phyloP scores from a whole-genome alignment of 495 filamentous ascomycete species.

The Aspergillus saccharolyticus region DNA sequence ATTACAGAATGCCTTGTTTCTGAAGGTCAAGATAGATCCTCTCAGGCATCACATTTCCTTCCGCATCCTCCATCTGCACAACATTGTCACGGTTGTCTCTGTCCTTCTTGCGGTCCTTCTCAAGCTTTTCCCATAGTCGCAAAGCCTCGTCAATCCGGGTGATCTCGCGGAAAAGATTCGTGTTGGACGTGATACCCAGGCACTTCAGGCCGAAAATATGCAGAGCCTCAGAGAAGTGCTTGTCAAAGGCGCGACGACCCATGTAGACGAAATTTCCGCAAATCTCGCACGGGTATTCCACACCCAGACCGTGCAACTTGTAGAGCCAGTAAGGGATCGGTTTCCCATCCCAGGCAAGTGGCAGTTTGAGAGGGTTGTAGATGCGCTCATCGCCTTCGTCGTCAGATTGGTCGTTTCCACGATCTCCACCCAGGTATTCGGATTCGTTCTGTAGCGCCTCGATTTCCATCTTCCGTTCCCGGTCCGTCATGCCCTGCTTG shows the following conservation, averaged over 20 bases:
- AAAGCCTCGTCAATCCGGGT: slow-evolving; percentile 84
- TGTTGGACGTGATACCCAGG: slow-evolving; percentile 81
- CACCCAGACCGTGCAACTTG: slow-evolving; percentile 90
- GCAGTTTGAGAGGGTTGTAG: slow-evolving; percentile 94
- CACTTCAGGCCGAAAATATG: slow-evolving; percentile 93
- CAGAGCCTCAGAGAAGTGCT: slow-evolving; percentile 91
- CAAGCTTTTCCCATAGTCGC: slow-evolving; percentile 88
- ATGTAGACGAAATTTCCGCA: slow-evolving; percentile 98
- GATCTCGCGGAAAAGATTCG: slow-evolving; percentile 88
- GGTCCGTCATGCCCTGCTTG: slow-evolving; percentile 91
- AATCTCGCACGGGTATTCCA: slow-evolving; percentile 92
- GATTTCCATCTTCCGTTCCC: slow-evolving; percentile 85
- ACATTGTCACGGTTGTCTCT: slow-evolving; percentile 71
- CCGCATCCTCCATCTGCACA: slow-evolving; percentile 96
- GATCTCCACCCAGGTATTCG: slow-evolving; percentile 40
- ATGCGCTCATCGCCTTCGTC: slow-evolving; percentile 69
- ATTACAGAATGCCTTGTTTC: slow-evolving; percentile 50
- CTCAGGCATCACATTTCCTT: slow-evolving; percentile 98
- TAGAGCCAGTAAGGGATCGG: slow-evolving; percentile 99
- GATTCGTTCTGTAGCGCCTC: slow-evolving; percentile 74
- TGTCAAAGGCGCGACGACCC: slow-evolving; percentile 92
- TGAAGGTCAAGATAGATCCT: slow-evolving; percentile 86
- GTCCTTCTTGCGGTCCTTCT: slow-evolving; percentile 76
- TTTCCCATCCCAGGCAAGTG: slow-evolving; percentile 95
- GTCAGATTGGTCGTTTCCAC: slow-evolving; percentile 59